A percentile compares a stretch with the other conserved stretches of the same genome.
Evolutionary conservation across 1,284 basidiomycete species (phyloP).

Genomic region (Tilletiopsis washingtonensis): DNA sequence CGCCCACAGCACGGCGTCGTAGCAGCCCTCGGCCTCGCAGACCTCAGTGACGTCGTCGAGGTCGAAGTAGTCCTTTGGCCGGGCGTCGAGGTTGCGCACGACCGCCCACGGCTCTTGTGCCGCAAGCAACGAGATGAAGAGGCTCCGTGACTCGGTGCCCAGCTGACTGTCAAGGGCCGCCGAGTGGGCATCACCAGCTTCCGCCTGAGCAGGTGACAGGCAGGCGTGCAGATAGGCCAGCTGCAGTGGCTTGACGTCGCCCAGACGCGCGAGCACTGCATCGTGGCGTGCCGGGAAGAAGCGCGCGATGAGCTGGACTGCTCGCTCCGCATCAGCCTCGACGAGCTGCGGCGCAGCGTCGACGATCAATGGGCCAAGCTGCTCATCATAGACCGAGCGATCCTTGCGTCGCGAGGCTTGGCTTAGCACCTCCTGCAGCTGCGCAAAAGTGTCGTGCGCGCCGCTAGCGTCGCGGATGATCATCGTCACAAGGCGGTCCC

Average conservation of each 20-base stretch:
- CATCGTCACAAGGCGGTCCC: slow-evolving; percentile 65
- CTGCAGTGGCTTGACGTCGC: slow-evolving; percentile 55
- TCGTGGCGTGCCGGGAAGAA: slow-evolving; percentile 58
- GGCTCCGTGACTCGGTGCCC: slow-evolving; percentile 53
- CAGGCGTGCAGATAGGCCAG: slow-evolving; percentile 63
- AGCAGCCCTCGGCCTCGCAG: slow-evolving; percentile 62
- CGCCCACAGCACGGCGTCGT: slow-evolving; percentile 76
- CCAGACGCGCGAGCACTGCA: slow-evolving; percentile 45
- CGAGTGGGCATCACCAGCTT: no score
- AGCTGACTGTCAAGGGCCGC: slow-evolving; percentile 46
- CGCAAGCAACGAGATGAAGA: slow-evolving; percentile 69
- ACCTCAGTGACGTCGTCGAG: slow-evolving; percentile 57
- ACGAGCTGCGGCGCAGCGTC: slow-evolving; percentile 62
- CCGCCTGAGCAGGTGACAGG: not conserved
- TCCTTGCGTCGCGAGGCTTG: slow-evolving; percentile 43
- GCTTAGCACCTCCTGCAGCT: slow-evolving; percentile 59
- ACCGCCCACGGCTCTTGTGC: slow-evolving; percentile 61
- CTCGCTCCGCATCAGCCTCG: slow-evolving; percentile 58
- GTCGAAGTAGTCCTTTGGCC: slow-evolving; percentile 58
- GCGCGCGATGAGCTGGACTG: slow-evolving; percentile 67
- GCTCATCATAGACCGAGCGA: not conserved
- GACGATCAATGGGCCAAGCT: slow-evolving; percentile 51
- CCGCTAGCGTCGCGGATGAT: slow-evolving; percentile 69
- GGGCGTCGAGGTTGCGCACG: slow-evolving; percentile 60
- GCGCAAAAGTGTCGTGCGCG: slow-evolving; percentile 59